Base-by-base conservation (phyloP, 2,329 filamentous ascomycete genomes). In the Fusarium caatingaense region DNA sequence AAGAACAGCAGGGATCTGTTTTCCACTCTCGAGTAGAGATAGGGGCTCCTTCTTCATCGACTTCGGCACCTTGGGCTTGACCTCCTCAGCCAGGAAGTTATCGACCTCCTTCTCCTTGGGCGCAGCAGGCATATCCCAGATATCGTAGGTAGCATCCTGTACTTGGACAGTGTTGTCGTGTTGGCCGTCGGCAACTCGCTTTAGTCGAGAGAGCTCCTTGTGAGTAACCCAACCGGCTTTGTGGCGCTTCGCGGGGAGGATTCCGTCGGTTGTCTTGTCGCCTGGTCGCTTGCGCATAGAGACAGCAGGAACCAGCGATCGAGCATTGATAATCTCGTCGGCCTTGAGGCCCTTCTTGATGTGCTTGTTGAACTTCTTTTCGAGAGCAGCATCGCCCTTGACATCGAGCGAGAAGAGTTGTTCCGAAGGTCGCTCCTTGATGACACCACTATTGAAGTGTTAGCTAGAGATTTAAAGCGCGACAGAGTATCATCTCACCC, bases 401-500 rank as follows among this genome's bases (percentile, higher is more conserved):
- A 89, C 89, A 78, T 98, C 96, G 76, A 98, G 82, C 34, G 89
- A 87, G 83, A 98, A 99, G 60, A 99, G 91, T 60, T 97, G 90
- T 55, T 91, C 89, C 2, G 94, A 93, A 1, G 89, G 81, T 78
- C 94, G 93, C 80, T 99, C 96, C 54, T 91, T 87, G 55, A 98
- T 84, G 18, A 98, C 88, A 79, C 95, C 96, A 80, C 94, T 97
- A 72, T 40, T 70, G 25, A 70, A 10, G 13, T 15, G 41, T 79
- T 63, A 76, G 67, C 30, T 58, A 28, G 18, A 46, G 27, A 13
- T 37, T 41, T 23, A 37, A 15, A 4, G 47, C 30, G 5, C 9
- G 48, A 9, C 16, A 10, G 23, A 60, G 28, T 44, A 37, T 45
- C 11, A 51, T 20, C 83, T 64, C 85, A 95, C 93, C 96, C 96